Evolutionary conservation across 192 early-diverging fungal species (phyloP).

Genomic region (Rhizophlyctis rosea): DNA sequence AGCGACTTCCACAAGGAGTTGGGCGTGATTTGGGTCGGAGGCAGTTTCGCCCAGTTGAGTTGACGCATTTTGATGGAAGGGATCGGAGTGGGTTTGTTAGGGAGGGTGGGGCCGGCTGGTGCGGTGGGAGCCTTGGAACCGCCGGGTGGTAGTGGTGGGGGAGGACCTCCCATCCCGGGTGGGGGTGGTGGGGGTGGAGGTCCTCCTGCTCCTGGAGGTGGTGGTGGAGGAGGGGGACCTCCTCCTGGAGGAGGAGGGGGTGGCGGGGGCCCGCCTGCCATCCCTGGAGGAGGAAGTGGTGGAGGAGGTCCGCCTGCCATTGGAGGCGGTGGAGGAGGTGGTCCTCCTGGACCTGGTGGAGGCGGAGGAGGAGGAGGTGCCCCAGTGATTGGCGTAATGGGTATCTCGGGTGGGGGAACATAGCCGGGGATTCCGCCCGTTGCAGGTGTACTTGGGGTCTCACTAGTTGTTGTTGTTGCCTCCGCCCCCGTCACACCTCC

Average conservation of each 20-base stretch:
- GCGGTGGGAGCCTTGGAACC: slow-evolving; percentile 12
- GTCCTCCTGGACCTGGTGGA: slow-evolving; percentile 10
- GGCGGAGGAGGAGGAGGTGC: slow-evolving; percentile 7
- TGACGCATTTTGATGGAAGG: slow-evolving; percentile 23
- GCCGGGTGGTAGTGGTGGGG: slow-evolving; percentile 16
- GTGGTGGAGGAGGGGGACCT: slow-evolving; percentile 10
- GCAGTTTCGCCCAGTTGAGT: slow-evolving; percentile 29
- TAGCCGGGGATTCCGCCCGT: too few relatives aligned
- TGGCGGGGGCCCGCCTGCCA: slow-evolving; percentile 1
- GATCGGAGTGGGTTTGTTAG: slow-evolving; percentile 24
- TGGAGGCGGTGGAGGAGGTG: neutral
- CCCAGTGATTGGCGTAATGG: neutral
- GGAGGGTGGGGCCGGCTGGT: slow-evolving; percentile 14
- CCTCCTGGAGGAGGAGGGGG: too few relatives aligned
- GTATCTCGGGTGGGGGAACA: too few relatives aligned
- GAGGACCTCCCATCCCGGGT: slow-evolving; percentile 19
- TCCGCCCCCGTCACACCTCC: slow-evolving; percentile 1
- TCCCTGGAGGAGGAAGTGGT: slow-evolving; percentile 16
- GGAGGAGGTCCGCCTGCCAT: slow-evolving; percentile 8
- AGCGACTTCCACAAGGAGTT: slow-evolving; percentile 33
- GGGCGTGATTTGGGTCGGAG: slow-evolving; percentile 2
- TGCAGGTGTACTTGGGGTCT: too few relatives aligned
- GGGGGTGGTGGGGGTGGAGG: slow-evolving; percentile 16
- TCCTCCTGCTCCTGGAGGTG: slow-evolving; percentile 16
- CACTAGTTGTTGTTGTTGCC: too few relatives aligned